Base-by-base conservation (phyloP, 2,329 filamentous ascomycete genomes). In the Ophiostoma montium region DNA sequence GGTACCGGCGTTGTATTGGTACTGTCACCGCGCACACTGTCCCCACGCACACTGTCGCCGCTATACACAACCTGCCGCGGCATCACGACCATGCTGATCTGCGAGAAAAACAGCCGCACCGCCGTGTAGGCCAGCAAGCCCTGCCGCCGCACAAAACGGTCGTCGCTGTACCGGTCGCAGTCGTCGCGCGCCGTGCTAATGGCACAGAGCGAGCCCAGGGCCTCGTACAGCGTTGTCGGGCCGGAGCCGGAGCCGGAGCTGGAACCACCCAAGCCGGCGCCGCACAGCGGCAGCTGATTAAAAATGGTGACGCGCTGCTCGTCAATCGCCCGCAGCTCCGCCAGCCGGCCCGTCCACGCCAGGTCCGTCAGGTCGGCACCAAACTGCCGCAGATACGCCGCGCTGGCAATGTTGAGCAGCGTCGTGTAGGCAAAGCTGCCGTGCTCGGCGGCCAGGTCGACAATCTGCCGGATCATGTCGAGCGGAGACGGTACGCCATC, bases 51-150 rank as follows among this genome's bases (percentile, higher is more conserved):
- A n/a, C n/a, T n/a, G 23, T 8, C 23, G 23, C 23, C 23, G 23
- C 15, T 42, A 3, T 38, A 6, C 1, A 38, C 44, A 7, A 36
- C 10, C n/a, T 36, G 43, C 6, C 31, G 52, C 18, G 54, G 48
- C 18, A 48, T 50, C n/a, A 57, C 48, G 2, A 49, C 44, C 23
- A 56, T 42, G 47, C 54, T 55, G 18, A 57, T 53, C 45, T 57
- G 56, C 15, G 57, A 47, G 19, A 55, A 50, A 30, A 50, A 56
- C 4, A 56, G 42, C 18, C 46, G 47, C 9, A 52, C 45, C 5
- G 57, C 51, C 3, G 49, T 48, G n/a, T 42, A 46, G 1, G 48
- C 53, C 13, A 56, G 16, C 1, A 58, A 39, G 2, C 49, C 49
- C 18, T 48, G 48, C 7, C 49, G 53, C 12, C 36, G n/a, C 9